Base-by-base conservation (phyloP, 2,329 filamentous ascomycete species). In the Pseudogymnoascus verrucosus region DNA sequence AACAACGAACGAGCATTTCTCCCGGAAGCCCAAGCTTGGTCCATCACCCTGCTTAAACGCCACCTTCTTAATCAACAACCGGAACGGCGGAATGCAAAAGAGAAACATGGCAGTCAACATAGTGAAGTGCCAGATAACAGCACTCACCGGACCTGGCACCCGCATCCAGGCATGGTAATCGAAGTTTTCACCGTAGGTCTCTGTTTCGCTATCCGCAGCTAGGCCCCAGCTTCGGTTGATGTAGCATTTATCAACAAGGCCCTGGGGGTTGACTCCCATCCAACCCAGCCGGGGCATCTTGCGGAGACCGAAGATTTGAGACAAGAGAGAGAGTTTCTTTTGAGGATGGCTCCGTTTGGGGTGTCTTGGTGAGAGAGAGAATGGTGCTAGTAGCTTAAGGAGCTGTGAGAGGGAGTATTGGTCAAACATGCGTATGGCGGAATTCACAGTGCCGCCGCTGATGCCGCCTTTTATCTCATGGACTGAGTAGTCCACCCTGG, bases 171-270 rank as follows among this genome's bases (percentile, higher is more conserved):
- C 83, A 37, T 69, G 72, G 72, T 82, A 87, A 1, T 77, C 78
- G 71, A 89, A 89, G 26, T 82, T 82, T n/a, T 81, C 78, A 0
- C 86, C 86, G 68, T 89, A 89, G 39, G 77, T 77, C 63, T 82
- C 73, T 16, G 76, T 73, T 1, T 28, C 12, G 12, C 4, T 51
- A 1, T 68, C 37, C 76, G 78, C 31, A 71, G 77, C 73, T 1
- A 89, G 74, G 11, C 86, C 86, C 86, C 86, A 89, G 5, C 82
- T 82, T 42, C 86, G 79, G 65, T 87, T 80, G 5, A 89, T 80
- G n/a, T 83, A 76, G 12, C 83, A 77, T 4, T 75, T 72, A 68
- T 89, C 84, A 1, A 82, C 80, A 7, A 73, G 71, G 4, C 71
- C 78, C 21, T 80, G 77, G 0, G 84, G 42, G 10, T 80, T 85